A percentile compares a stretch with the other conserved stretches of the same genome.
Evolutionary conservation across 2,329 filamentous ascomycete genomes (phyloP).

Genomic region (Colletotrichum musae): DNA sequence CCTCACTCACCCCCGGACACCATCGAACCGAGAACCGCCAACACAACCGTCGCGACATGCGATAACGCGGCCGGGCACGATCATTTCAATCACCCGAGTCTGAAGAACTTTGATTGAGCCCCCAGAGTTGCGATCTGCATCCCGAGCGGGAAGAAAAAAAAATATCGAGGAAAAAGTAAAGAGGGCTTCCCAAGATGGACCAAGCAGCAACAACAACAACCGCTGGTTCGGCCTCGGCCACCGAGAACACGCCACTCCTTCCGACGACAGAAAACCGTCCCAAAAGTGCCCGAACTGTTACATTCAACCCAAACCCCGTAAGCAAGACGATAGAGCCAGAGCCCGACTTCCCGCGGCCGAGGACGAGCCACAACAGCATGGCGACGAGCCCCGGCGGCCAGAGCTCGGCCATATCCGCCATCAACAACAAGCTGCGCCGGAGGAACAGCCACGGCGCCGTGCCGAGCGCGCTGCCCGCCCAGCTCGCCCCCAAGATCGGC

Average conservation of each 20-base stretch:
- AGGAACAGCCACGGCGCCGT: constrained; percentile 83
- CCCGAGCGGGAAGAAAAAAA: constrained; percentile 6
- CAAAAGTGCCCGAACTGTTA: constrained; percentile 75
- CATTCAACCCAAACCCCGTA: constrained; percentile 81
- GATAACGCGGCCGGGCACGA: constrained; percentile 18
- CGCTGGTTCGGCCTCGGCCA: constrained; percentile 37
- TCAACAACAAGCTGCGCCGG: constrained; percentile 90
- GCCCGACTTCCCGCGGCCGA: constrained; percentile 47
- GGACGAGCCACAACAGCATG: constrained; percentile 49
- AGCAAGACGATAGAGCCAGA: constrained; percentile 72
- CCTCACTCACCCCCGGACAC: constrained; percentile 28
- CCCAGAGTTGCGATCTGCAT: constrained; percentile 32
- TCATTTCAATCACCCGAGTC: constrained; percentile 7
- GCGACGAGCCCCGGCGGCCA: constrained; percentile 52
- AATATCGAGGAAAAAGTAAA: constrained; percentile 5
- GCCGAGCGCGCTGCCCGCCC: constrained; percentile 53
- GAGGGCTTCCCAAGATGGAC: constrained; percentile 38
- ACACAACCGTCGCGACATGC: constrained; percentile 33
- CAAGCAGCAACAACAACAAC: constrained; percentile 33
- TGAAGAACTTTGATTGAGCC: constrained; percentile 10
- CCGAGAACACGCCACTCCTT: constrained; percentile 55
- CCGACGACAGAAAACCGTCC: constrained; percentile 53
- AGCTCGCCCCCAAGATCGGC: constrained; percentile 79
- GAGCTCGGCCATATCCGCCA: constrained; percentile 75
- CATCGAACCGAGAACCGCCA: constrained; percentile 18